Base-by-base conservation (phyloP, 768 basidiomycete genomes). In the Calocybe gangraenosa region DNA sequence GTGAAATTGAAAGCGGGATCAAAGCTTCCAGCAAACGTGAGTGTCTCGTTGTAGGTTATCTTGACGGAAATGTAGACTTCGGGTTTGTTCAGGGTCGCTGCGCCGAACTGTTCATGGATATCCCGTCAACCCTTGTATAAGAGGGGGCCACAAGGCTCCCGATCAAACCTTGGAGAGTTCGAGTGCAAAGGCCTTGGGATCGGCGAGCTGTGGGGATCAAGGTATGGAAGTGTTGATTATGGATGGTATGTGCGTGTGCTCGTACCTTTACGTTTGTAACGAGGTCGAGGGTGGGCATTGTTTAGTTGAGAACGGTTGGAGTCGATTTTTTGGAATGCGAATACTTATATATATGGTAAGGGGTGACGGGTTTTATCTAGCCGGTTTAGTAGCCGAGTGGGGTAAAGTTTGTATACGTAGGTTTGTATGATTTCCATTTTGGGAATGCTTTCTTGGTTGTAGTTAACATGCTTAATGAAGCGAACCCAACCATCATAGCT, bases 1-100 rank as follows among this genome's bases (percentile, higher is more conserved):
- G 59, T 62, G 42, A 87, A 63, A 40, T 74, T 65, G 62, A 84
- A 76, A 3, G 83, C 79, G 15, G 84, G 84, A 13, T 85, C 83
- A 42, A 83, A 75, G 3, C 76, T 75, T 11, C 84, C 84, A 15
- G 52, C 67, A 55, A 79, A 86, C 2, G 79, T 72, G 48, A 86
- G 70, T 28, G 67, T 70, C 42, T 85, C 79, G 52, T 81, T 79
- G 65, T 81, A 70, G 14, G 42, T 43, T 19, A 43, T 13, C 50
- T 71, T 70, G 50, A 78, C 65, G n/a, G 71, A 67, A 51, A 87
- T 78, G 51, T 73, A 70, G 11, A 47, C 22, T 54, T 81, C 76
- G 0, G 81, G 80, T 57, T 83, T 86, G 0, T 60, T 59, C 49
- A 86, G 59, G 7, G 68, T 68, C 44, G 73, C 58, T 7, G 83